A percentile compares a stretch with the other conserved stretches of the same genome.
These are phyloP conservation scores for Aspergillus sp. DNA, from an alignment of 2,329 filamentous ascomycete species.

Conservation along the genomic window DNA sequence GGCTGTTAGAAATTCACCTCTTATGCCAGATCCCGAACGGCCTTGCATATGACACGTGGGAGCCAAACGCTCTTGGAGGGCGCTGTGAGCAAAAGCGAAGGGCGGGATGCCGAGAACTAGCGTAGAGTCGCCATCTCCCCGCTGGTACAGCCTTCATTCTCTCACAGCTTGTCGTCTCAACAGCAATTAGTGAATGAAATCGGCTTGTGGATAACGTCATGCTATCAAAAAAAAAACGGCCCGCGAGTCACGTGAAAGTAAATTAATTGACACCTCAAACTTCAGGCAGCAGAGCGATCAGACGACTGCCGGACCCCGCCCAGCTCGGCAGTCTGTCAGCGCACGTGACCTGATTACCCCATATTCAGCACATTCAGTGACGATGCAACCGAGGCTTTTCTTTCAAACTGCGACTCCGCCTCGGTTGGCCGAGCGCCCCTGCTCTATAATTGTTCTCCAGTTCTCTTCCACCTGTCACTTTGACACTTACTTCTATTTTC, in stretches of 20 bases:
- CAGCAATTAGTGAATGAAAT: background rate
- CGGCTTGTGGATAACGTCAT: slow-evolving; percentile 1
- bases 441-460: slow-evolving; percentile 12
- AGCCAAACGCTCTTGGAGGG: background rate
- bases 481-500: background rate
- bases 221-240: background rate
- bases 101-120: slow-evolving; percentile 9
- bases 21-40: slow-evolving; percentile 10
- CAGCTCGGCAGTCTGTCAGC: background rate
- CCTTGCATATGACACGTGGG: slow-evolving; percentile 1
- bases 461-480: background rate
- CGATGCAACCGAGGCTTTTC: slow-evolving; percentile 15
- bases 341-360: background rate
- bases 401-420: slow-evolving; percentile 9
- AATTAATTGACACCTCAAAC: background rate
- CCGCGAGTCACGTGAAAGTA: background rate
- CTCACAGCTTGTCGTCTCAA: background rate
- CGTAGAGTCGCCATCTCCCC: slow-evolving; percentile 14
- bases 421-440: background rate
- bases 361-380: slow-evolving; percentile 7
- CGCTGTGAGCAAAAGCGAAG: background rate
- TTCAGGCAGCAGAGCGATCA: background rate
- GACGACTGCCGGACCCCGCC: background rate
- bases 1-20: slow-evolving; percentile 19
- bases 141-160: slow-evolving; percentile 13